Conservation (phyloP, 345 rosid genomes). For the Euphorbia peplus region DNA sequence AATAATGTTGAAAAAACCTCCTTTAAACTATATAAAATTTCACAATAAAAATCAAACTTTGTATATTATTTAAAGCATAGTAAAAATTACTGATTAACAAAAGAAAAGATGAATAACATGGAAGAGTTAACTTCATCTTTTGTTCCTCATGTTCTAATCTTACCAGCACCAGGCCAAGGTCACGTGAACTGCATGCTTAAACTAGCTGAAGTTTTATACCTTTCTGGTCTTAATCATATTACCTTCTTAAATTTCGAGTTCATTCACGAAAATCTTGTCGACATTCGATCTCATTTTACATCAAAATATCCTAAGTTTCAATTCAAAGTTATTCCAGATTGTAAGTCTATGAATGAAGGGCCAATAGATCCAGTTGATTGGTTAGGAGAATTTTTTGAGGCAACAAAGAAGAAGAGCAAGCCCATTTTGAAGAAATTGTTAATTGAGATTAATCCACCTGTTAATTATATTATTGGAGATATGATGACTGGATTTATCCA, state of each 20-base stretch:
- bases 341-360: conserved; percentile 30
- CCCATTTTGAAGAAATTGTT: conserved; percentile 25
- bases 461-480: conserved; percentile 37
- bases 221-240: conserved; percentile 38
- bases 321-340: conserved; percentile 35
- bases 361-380: conserved; percentile 3
- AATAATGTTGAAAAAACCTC: too few species aligned
- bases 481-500: conserved; percentile 27
- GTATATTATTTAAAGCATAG: too few species aligned
- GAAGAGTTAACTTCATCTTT: not conserved
- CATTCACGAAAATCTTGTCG: conserved; percentile 29
- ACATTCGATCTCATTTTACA: conserved; percentile 32
- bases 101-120: conserved; percentile 11
- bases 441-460: conserved; percentile 7
- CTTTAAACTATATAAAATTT: too few species aligned
- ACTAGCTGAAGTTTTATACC: conserved; percentile 50
- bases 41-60: too few species aligned
- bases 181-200: conserved; percentile 67
- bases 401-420: conserved; percentile 12
- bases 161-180: conserved; percentile 60
- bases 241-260: conserved; percentile 51
- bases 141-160: conserved; percentile 42
- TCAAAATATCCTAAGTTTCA: conserved; percentile 27
- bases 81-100: too few species aligned
- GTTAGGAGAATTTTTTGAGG: conserved; percentile 18